Evolutionary conservation across 352 stramenopile species (phyloP), one percentile per base, ranked within the genome.

Genomic region (Blastocystis sp.): DNA sequence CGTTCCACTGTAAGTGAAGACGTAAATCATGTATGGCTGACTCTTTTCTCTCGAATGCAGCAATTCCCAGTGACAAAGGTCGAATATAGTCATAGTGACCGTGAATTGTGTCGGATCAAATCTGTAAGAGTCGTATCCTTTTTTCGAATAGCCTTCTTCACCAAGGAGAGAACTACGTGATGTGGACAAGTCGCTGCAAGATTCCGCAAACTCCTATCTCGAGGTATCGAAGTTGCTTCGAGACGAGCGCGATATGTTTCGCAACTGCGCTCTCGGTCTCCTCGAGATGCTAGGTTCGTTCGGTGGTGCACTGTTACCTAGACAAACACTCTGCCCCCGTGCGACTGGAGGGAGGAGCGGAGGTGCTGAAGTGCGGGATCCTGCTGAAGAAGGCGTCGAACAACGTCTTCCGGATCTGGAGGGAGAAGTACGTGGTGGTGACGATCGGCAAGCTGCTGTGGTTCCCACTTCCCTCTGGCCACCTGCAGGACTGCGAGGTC

Each of bases 391-490:
- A 84, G 47, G 45, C 73, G 15, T 84, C 73, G 26, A 26, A 84
- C 34, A 64, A 39, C 18, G 34, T 64, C 37, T 20, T 84, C 5
- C 43, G 13, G 4, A 29, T 41, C 41, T 84, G 73, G 73, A 66
- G 68, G 29, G 43, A 66, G 3, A 84, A 84, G 20, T 68, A 68
- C 29, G 73, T 84, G 20, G 68, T 84, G 34, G 54, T 84, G 11
- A 84, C 73, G 4, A 84, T 84, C 73, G 73, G 73, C n/a, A 84
- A 84, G 73, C n/a, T 84, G n/a, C 64, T 84, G 39, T 84, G 73
- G 73, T 68, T 66, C 37, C 73, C 73, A 18, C 11, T 84, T 3
- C 43, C 73, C 11, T 66, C 73, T 0, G 11, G 4, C 50, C 59
- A 53, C 43, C 18, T 34, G n/a, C n/a, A 45, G 23, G 39, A 26